Evolutionary conservation across 2,329 filamentous ascomycete genomes (phyloP), one percentile per base, ranked within the genome.

Genomic region (Colletotrichum tofieldiae): DNA sequence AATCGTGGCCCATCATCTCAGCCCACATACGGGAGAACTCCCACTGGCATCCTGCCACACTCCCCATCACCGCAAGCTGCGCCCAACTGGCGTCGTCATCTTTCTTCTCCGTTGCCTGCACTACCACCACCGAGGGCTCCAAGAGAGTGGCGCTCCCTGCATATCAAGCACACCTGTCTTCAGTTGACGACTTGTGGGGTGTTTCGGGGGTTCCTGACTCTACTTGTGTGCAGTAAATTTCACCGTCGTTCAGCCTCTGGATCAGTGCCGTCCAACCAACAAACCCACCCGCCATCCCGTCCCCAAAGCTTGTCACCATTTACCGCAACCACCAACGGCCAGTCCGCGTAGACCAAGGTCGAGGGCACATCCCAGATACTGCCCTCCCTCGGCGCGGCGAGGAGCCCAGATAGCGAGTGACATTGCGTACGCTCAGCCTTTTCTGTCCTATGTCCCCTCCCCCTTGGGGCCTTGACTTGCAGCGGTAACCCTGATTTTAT

Each of bases 11-110:
- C 45, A 29, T 63, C 45, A 39, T 51, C 29, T 51, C 32, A 26
- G 32, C 54, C 67, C 67, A 70, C 61, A 29, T 54, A 35, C 23
- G 26, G 41, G 26, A 60, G 39, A 39, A 39, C 51, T 51, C 52
- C 41, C 54, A 51, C 62, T 45, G 45, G 32, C 59, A 47, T 49
- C 39, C 35, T 62, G n/a, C 14, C 39, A 37, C 23, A 20, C 29
- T 14, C 12, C 23, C 65, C 54, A 52, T 56, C 51, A 58, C 43
- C 49, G 45, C 51, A 71, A 62, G 51, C 65, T 63, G 69, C 65
- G 69, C 65, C 69, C 58, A 32, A 52, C n/a, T 52, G 43, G 65
- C 69, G 51, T 69, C 58, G 65, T 72, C 65, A 72, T 72, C 69
- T 58, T 39, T 63, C 32, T 37, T 59, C 54, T 54, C 62, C 47